Conservation (phyloP, 2,329 filamentous ascomycete genomes). For the Keithomyces neogunnii region DNA sequence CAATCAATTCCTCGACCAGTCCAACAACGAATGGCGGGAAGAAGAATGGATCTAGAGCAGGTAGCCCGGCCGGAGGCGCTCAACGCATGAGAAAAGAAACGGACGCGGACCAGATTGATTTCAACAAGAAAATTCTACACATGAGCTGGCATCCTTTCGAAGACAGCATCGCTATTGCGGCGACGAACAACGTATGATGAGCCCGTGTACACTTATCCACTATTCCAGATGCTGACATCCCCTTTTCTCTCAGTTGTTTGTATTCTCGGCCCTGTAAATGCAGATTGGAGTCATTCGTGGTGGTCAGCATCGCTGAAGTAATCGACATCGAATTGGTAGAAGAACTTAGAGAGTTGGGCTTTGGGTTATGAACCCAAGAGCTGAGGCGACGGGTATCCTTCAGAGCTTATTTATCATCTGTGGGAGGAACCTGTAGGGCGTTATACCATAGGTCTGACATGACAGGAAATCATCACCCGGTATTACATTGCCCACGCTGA, state of each 20-base stretch:
- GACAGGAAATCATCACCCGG: background rate
- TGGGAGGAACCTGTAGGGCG: slow-evolving; percentile 1
- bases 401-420: background rate
- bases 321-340: background rate
- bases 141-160: slow-evolving; percentile 99
- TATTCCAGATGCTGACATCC: slow-evolving; percentile 4
- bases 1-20: slow-evolving; percentile 78
- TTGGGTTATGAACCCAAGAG: background rate
- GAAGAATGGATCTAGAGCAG: slow-evolving; percentile 81
- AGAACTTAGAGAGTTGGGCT: background rate
- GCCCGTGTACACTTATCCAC: background rate
- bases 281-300: background rate
- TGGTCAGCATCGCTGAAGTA: slow-evolving; percentile 1
- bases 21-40: slow-evolving; percentile 68
- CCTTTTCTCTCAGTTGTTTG: slow-evolving; percentile 53
- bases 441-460: background rate
- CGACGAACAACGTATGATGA: slow-evolving; percentile 89
- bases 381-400: background rate
- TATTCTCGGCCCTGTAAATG: slow-evolving; percentile 64
- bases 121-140: slow-evolving; percentile 99
- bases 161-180: slow-evolving; percentile 98
- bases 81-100: slow-evolving; percentile 98
- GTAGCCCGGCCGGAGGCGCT: slow-evolving; percentile 69
- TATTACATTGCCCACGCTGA: background rate
- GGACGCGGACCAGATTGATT: slow-evolving; percentile 98